These are phyloP conservation scores for Populus davidiana DNA, from an alignment of 345 rosid species.

Conservation along the genomic window DNA sequence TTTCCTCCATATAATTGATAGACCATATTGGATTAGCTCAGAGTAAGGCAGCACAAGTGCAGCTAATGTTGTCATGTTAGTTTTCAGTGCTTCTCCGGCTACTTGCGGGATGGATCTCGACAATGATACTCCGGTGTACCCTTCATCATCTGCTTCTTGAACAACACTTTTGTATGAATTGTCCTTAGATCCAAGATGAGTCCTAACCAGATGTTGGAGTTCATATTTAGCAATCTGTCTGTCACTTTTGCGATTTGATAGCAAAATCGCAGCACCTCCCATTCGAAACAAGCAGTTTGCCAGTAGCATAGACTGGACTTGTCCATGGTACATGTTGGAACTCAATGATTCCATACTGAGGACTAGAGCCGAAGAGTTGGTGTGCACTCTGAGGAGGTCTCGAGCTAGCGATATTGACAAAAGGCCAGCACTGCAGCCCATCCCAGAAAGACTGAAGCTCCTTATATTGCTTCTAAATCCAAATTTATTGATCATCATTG, in stretches of 20 bases:
- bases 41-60: slow-evolving; percentile 2
- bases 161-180: slow-evolving; percentile 2
- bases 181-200: slow-evolving; percentile 9
- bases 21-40: slow-evolving; percentile 5
- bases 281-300: slow-evolving; percentile 22
- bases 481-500: slow-evolving; percentile 16
- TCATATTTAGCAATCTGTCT: slow-evolving; percentile 6
- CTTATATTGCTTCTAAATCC: slow-evolving; percentile 11
- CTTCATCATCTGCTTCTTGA: slow-evolving; percentile 14
- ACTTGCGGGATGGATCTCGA: slow-evolving; percentile 9
- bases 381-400: slow-evolving; percentile 16
- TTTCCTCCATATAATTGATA: background rate
- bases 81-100: slow-evolving; percentile 15
- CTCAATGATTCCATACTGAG: slow-evolving; percentile 7
- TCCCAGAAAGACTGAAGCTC: slow-evolving; percentile 20
- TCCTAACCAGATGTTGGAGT: slow-evolving; percentile 15
- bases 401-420: slow-evolving; percentile 5
- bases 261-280: slow-evolving; percentile 19
- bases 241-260: slow-evolving; percentile 10
- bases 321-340: slow-evolving; percentile 12
- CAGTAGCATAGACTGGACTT: slow-evolving; percentile 14
- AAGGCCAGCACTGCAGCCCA: slow-evolving; percentile 22
- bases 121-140: slow-evolving; percentile 10
- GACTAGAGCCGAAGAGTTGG: background rate
- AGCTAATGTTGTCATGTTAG: slow-evolving; percentile 7